Conservation (phyloP, 371 early-diverging fungal genomes). For the Rhizopus delemar region DNA sequence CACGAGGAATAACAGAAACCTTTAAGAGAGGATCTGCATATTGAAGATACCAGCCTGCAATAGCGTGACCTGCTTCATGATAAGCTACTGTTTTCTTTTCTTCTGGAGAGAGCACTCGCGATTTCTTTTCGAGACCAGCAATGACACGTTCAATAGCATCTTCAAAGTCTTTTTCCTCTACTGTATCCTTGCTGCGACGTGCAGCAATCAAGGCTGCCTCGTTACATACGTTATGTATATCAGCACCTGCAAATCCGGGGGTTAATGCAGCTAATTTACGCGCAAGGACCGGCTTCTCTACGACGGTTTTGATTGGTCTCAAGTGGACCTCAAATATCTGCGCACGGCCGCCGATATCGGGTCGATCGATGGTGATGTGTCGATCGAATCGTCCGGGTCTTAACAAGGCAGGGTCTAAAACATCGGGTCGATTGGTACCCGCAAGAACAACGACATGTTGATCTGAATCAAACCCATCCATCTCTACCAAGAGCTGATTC, state of each 20-base stretch:
- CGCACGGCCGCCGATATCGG: constrained; percentile 93
- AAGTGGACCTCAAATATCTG: constrained; percentile 96
- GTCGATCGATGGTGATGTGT: constrained; percentile 95
- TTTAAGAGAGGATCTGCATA: constrained; percentile 95
- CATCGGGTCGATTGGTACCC: constrained; percentile 94
- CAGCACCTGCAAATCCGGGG: constrained; percentile 97
- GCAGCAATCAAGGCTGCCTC: constrained; percentile 98
- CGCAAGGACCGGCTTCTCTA: constrained; percentile 73
- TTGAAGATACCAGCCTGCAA: constrained; percentile 95
- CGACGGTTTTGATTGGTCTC: constrained; percentile 86
- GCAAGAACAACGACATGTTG: constrained; percentile 95
- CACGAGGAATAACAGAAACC: constrained; percentile 97
- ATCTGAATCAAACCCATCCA: constrained; percentile 96
- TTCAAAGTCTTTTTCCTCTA: constrained; percentile 89
- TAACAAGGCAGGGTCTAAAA: constrained; percentile 89
- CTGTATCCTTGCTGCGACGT: constrained; percentile 68
- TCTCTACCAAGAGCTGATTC: constrained; percentile 97
- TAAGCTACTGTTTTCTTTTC: constrained; percentile 98
- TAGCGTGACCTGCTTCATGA: constrained; percentile 98
- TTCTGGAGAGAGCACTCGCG: constrained; percentile 90
- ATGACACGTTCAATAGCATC: constrained; percentile 97
- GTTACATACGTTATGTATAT: constrained; percentile 98
- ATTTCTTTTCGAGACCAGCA: constrained; percentile 97
- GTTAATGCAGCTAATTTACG: constrained; percentile 90
- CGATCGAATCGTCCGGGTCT: constrained; percentile 99